Conservation (phyloP, 441 rosid genomes). For the Gossypium davidsonii region DNA sequence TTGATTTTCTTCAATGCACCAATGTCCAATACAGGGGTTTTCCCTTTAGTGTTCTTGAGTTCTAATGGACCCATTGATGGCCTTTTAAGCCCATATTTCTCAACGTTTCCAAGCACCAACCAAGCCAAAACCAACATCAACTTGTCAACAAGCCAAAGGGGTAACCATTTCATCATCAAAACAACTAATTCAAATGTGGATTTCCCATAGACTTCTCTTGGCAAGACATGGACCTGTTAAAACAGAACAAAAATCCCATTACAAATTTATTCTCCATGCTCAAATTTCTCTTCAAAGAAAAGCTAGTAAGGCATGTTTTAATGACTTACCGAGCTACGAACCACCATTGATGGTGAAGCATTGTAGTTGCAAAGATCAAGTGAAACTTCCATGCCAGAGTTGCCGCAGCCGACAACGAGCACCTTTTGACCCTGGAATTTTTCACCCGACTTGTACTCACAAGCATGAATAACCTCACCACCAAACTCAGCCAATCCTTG, state of each 20-base stretch:
- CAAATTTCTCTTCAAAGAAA: neutral
- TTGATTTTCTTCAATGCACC: slow-evolving; percentile 64
- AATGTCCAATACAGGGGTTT: slow-evolving; percentile 76
- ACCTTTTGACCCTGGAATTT: slow-evolving; percentile 42
- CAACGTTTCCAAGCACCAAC: slow-evolving; percentile 44
- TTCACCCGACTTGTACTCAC: slow-evolving; percentile 62
- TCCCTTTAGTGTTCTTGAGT: slow-evolving; percentile 55
- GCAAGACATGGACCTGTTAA: slow-evolving; percentile 63
- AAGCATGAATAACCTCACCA: slow-evolving; percentile 52
- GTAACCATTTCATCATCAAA: slow-evolving; percentile 45
- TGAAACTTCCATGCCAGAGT: slow-evolving; percentile 74
- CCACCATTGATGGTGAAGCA: slow-evolving; percentile 54
- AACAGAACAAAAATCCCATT: neutral
- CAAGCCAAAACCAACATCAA: slow-evolving; percentile 41
- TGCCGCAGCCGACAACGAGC: slow-evolving; percentile 68
- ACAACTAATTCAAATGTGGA: slow-evolving; percentile 51
- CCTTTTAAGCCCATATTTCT: slow-evolving; percentile 44
- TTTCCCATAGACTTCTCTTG: slow-evolving; percentile 59
- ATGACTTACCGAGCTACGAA: slow-evolving; percentile 55
- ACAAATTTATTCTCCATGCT: neutral
- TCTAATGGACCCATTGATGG: slow-evolving; percentile 60
- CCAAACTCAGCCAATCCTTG: slow-evolving; percentile 47
- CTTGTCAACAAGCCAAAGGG: slow-evolving; percentile 66
- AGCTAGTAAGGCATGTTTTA: neutral
- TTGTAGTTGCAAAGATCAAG: slow-evolving; percentile 58